Percentiles rank a stretch among this genome's conserved stretches.
These are phyloP conservation scores for Rehmannia glutinosa DNA, from an alignment of 257 asterid species.

Conservation along the genomic window DNA sequence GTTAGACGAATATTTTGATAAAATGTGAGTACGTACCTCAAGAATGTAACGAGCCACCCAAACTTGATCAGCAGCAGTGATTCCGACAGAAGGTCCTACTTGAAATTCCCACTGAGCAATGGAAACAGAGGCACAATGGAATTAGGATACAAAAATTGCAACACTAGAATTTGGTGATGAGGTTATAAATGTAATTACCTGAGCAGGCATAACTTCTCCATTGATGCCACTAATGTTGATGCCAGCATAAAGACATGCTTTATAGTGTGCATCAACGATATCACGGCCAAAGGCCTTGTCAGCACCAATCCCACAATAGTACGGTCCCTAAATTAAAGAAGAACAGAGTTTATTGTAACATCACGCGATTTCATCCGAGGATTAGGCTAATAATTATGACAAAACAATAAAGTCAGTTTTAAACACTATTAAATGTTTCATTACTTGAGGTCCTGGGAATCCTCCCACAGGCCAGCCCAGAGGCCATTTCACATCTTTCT, in stretches of 20 bases:
- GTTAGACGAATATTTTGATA: too few relatives aligned
- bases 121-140: too few relatives aligned
- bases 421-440: too few relatives aligned
- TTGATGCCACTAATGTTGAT: conserved; percentile 78
- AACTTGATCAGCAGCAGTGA: conserved; percentile 74
- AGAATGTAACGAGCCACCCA: conserved; percentile 87
- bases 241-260: conserved; percentile 80
- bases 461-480: conserved; percentile 85
- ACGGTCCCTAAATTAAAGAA: conserved; percentile 60
- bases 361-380: too few relatives aligned
- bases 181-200: conserved; percentile 34
- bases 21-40: conserved; percentile 71
- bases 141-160: neutral
- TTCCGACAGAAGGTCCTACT: conserved; percentile 87
- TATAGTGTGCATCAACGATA: conserved; percentile 70
- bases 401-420: too few relatives aligned
- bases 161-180: neutral
- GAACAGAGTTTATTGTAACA: too few relatives aligned
- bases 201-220: conserved; percentile 93
- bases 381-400: too few relatives aligned
- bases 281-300: conserved; percentile 87
- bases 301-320: conserved; percentile 77
- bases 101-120: conserved; percentile 76
- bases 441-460: conserved; percentile 86
- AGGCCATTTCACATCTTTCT: conserved; percentile 58